A percentile compares a stretch with the other conserved stretches of the same genome.
phyloP scores from a whole-genome alignment of 148 eudicot genomes.

The Nepenthes mirabilis region DNA sequence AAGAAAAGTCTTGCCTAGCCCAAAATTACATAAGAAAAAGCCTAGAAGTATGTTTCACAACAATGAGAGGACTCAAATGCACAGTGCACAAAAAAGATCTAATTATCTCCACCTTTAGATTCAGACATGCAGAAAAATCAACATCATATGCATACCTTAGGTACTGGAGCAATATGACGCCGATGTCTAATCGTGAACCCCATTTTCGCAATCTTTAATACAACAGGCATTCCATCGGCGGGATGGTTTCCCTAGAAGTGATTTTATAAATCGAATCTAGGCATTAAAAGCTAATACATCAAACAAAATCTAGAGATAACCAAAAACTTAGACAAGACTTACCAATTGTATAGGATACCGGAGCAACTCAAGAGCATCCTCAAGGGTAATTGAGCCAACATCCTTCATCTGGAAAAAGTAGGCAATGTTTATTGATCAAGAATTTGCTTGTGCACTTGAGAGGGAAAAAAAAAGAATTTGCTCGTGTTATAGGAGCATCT shows the following conservation, averaged over 20 bases:
- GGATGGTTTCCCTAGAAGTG: constrained; percentile 71
- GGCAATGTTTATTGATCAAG: too few species aligned
- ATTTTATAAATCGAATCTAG: constrained; percentile 2
- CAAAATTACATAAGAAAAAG: too few species aligned
- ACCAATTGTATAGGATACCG: constrained; percentile 82
- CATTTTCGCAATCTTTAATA: constrained; percentile 42
- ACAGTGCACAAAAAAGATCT: too few species aligned
- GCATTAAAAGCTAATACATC: constrained; percentile 2
- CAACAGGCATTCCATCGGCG: constrained; percentile 49
- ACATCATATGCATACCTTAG: constrained; percentile 46
- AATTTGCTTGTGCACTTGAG: too few species aligned
- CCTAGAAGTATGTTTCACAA: too few species aligned
- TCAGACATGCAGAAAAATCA: background rate
- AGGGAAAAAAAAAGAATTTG: too few species aligned
- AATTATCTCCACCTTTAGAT: too few species aligned
- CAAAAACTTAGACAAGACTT: constrained; percentile 3
- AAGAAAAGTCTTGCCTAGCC: too few species aligned
- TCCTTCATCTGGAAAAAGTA: constrained; percentile 43
- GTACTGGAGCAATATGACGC: constrained; percentile 47
- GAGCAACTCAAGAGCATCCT: constrained; percentile 59
- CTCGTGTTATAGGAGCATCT: too few species aligned
- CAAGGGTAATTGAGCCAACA: constrained; percentile 44
- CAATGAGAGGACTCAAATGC: too few species aligned
- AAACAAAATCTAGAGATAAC: background rate
- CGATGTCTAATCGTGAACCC: constrained; percentile 69